Evolutionary conservation across 495 filamentous ascomycete species (phyloP).

Genomic region (Xylaria telfairii): DNA sequence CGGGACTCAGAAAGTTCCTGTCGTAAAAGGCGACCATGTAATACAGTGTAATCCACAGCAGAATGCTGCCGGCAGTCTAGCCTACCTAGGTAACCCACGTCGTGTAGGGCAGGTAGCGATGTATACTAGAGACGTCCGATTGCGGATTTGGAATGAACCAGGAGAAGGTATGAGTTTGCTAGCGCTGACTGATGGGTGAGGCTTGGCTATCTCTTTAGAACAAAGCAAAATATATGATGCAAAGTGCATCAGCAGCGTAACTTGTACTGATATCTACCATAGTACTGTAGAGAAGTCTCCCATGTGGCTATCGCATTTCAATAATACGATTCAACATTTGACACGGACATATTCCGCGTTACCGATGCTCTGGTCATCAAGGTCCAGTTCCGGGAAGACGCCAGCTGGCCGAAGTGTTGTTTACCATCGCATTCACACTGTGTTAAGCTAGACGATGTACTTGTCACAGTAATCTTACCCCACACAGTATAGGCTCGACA

Average conservation of each 20-base stretch:
- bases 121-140: slow-evolving; percentile 17
- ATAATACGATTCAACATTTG: neutral
- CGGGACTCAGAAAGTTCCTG: neutral
- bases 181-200: slow-evolving; percentile 21
- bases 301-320: neutral
- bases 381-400: neutral
- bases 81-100: neutral
- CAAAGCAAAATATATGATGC: neutral
- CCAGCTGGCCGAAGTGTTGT: slow-evolving; percentile 18
- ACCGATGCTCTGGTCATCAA: slow-evolving; percentile 5
- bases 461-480: slow-evolving; percentile 27
- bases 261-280: neutral
- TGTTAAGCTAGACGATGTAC: neutral
- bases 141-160: slow-evolving; percentile 24
- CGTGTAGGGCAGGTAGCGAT: neutral
- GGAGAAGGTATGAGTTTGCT: slow-evolving; percentile 20
- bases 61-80: neutral
- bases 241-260: neutral
- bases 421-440: slow-evolving; percentile 5
- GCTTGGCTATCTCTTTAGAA: neutral
- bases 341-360: neutral
- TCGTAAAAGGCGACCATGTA: neutral
- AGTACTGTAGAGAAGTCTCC: neutral
- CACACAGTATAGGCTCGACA: slow-evolving; percentile 17
- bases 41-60: slow-evolving; percentile 5